Base-by-base conservation (phyloP, 768 basidiomycete genomes). In the Trametes elegans region DNA sequence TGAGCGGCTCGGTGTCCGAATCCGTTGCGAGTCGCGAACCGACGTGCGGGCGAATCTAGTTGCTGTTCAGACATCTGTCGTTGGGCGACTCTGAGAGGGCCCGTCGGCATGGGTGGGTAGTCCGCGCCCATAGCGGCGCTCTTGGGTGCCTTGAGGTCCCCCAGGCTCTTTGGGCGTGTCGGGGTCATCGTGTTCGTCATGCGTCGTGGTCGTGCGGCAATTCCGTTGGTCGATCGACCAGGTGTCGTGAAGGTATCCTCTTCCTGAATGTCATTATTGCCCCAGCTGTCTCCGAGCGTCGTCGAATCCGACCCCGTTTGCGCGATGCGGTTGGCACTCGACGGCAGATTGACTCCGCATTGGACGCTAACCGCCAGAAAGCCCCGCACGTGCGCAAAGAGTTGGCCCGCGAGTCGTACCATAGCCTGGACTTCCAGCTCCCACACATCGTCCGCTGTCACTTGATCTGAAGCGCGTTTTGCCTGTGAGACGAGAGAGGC, bases 401-500 rank as follows among this genome's bases (percentile, higher is more conserved):
- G 88, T 59, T 87, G 84, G 11, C 88, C 83, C 1, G 88, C 89
- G 9, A 90, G 77, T 27, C 83, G 81, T 23, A 96, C 77, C 93
- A 97, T 94, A 23, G 74, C 76, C 48, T 86, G 81, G 13, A 88
- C 80, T 64, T 91, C 88, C 21, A 73, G 60, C 21, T 74, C 75
- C 31, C 79, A 79, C 55, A 78, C 74, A 29, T 77, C 79, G 19
- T 76, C 76, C 10, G 78, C 75, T 0, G 74, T 59, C 14, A 66
- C 70, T 13, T 75, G 79, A 23, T 82, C 82, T 1, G 55, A 85
- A 1, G 83, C 84, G 55, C 76, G 82, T 67, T 83, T 85, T 9
- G 92, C 83, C 64, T 91, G 89, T 1, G 85, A 78, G 11, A 98
- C 95, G 32, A 99, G 78, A 8, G 81, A 79, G 3, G 91, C 88